Conservation (phyloP, 148 eudicot genomes). For the Vaccinium vitisidaea region DNA sequence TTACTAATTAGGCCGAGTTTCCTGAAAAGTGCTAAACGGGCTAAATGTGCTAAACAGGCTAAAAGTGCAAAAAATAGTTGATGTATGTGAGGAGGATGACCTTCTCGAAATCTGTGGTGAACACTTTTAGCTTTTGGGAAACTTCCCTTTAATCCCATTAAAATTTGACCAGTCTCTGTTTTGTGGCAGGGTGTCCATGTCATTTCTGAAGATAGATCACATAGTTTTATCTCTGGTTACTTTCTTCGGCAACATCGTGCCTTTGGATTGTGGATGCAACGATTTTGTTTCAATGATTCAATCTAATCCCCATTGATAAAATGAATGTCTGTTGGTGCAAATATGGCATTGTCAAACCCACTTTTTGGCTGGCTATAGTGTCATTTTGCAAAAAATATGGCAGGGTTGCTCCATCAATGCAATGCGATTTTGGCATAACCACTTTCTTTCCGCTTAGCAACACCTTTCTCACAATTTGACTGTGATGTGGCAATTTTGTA, state of each 20-base stretch:
- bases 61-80: too few relatives aligned
- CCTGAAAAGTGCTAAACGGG: too few relatives aligned
- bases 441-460: neutral
- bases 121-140: too few relatives aligned
- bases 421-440: neutral
- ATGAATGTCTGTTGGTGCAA: neutral
- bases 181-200: neutral
- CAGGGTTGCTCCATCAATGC: neutral
- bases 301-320: neutral
- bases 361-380: neutral
- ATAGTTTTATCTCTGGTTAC: neutral
- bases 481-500: neutral
- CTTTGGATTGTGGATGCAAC: neutral
- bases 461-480: neutral
- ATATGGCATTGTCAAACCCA: neutral
- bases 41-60: too few relatives aligned
- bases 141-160: neutral
- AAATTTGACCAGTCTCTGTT: neutral
- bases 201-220: neutral
- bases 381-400: neutral
- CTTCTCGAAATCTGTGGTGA: too few relatives aligned
- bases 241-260: neutral
- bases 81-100: too few relatives aligned
- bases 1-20: too few relatives aligned
- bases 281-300: neutral